phyloP scores from a whole-genome alignment of 1,139 yeast species.

The Sugiyamaella pinicola region DNA sequence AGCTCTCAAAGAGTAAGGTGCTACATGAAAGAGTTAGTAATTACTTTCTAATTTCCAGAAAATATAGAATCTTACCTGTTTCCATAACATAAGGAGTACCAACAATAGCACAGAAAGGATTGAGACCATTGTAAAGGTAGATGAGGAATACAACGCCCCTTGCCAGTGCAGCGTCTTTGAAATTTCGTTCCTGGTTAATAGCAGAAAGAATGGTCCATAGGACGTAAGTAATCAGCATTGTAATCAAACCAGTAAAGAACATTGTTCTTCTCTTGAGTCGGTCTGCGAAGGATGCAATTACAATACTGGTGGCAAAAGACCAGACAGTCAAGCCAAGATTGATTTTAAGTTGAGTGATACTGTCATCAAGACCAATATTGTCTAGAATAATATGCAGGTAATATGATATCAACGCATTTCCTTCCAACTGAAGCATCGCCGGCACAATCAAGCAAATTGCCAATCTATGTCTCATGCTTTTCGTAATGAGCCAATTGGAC shows the following conservation, averaged over 20 bases:
- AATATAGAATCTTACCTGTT: too few relatives aligned
- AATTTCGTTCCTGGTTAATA: slow-evolving; percentile 1
- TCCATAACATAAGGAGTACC: slow-evolving; percentile 36
- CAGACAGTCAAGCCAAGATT: slow-evolving; percentile 23
- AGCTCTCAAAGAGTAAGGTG: slow-evolving; percentile 42
- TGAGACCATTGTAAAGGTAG: slow-evolving; percentile 5
- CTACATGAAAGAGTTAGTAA: too few relatives aligned
- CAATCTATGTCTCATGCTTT: slow-evolving; percentile 39
- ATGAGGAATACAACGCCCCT: slow-evolving; percentile 10
- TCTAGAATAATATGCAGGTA: slow-evolving; percentile 27
- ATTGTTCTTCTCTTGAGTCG: slow-evolving; percentile 23
- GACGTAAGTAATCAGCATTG: slow-evolving; percentile 2
- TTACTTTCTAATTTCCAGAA: too few relatives aligned
- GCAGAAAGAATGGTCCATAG: slow-evolving; percentile 15
- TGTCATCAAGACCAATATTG: slow-evolving; percentile 27
- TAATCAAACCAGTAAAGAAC: slow-evolving; percentile 14
- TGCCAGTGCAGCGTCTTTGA: slow-evolving; percentile 8
- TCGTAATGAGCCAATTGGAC: slow-evolving; percentile 26
- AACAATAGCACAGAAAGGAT: slow-evolving; percentile 15
- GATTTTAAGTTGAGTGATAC: slow-evolving; percentile 21
- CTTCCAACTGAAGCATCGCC: slow-evolving; percentile 20
- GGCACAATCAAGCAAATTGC: slow-evolving; percentile 36
- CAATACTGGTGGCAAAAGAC: slow-evolving; percentile 19
- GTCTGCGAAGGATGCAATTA: slow-evolving; percentile 27
- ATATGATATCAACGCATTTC: slow-evolving; percentile 27